These are phyloP conservation scores for Boletus sensibilis DNA, from an alignment of 768 basidiomycete genomes.

Conservation along the genomic window DNA sequence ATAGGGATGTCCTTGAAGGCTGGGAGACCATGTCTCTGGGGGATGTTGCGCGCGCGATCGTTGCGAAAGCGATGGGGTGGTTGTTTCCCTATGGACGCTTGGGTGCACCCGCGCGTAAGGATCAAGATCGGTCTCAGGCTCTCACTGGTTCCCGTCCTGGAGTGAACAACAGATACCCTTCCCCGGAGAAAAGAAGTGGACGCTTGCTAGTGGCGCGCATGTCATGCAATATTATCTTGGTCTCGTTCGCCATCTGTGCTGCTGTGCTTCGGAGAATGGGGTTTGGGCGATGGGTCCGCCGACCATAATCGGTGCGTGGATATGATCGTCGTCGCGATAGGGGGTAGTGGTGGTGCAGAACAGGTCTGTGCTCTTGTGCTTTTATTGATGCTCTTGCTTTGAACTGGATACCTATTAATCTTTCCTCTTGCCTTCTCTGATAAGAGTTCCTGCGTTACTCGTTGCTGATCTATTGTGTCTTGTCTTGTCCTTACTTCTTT, in stretches of 20 bases:
- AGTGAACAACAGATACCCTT: neutral
- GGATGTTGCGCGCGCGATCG: slow-evolving; percentile 15
- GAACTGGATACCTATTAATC: neutral
- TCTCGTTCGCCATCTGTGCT: slow-evolving; percentile 31
- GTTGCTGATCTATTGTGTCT: neutral
- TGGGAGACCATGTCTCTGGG: slow-evolving; percentile 10
- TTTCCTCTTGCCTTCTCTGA: neutral
- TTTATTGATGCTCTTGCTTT: neutral
- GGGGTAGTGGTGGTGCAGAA: neutral
- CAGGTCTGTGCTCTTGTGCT: neutral
- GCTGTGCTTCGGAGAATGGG: slow-evolving; percentile 26
- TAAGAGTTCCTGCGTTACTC: neutral
- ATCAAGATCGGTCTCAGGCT: neutral
- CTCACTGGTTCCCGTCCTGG: neutral
- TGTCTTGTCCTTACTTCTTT: neutral
- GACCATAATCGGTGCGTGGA: slow-evolving; percentile 19
- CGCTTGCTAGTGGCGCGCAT: slow-evolving; percentile 8
- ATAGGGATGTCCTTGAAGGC: neutral
- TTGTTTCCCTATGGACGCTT: slow-evolving; percentile 19
- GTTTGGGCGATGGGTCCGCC: slow-evolving; percentile 24
- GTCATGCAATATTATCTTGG: slow-evolving; percentile 23
- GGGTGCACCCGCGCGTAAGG: neutral
- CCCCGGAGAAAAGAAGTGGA: slow-evolving; percentile 6
- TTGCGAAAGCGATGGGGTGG: slow-evolving; percentile 24
- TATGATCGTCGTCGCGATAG: neutral